A percentile compares a stretch with the other conserved stretches of the same genome.
Conservation (phyloP, 2,329 filamentous ascomycete genomes). For the Bretziella fagacearum region DNA sequence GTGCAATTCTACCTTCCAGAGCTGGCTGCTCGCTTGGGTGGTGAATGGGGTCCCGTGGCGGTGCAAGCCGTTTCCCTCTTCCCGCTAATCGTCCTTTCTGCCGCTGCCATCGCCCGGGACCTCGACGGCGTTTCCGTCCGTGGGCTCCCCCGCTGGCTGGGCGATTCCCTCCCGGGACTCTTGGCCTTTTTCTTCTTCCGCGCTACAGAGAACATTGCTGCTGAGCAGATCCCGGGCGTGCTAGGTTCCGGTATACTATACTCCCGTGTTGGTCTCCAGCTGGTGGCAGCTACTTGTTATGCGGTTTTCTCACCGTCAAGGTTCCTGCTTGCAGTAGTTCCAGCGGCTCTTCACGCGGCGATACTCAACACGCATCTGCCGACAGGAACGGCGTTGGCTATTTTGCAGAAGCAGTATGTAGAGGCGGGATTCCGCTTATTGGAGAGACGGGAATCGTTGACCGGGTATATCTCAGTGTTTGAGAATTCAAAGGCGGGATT, state of each 20-base stretch:
- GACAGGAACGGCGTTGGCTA: constrained; percentile 38
- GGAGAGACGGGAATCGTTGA: constrained; percentile 69
- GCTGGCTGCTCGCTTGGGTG: constrained; percentile 47
- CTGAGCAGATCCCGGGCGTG: constrained; percentile 27
- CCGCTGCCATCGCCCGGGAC: constrained; percentile 45
- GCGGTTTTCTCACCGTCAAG: constrained; percentile 28
- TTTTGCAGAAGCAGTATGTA: constrained; percentile 49
- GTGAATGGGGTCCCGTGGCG: constrained; percentile 53
- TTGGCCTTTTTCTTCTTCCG: constrained; percentile 50
- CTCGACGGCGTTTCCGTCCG: constrained; percentile 22
- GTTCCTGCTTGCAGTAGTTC: constrained; percentile 47
- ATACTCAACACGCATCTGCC: constrained; percentile 59
- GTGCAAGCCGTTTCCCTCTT: constrained; percentile 60
- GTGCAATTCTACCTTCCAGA: constrained; percentile 56
- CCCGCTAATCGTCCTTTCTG: constrained; percentile 46
- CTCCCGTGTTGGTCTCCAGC: constrained; percentile 55
- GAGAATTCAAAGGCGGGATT: constrained; percentile 57
- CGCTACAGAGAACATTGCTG: constrained; percentile 27
- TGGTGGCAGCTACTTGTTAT: constrained; percentile 48
- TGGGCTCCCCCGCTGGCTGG: constrained; percentile 38
- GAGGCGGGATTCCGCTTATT: constrained; percentile 56
- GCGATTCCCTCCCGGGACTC: constrained; percentile 48
- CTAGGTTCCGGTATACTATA: constrained; percentile 47
- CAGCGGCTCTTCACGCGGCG: constrained; percentile 55
- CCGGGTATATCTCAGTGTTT: constrained; percentile 82